Conservation (phyloP, 495 filamentous ascomycete species). For the Penicillium malachiteum region DNA sequence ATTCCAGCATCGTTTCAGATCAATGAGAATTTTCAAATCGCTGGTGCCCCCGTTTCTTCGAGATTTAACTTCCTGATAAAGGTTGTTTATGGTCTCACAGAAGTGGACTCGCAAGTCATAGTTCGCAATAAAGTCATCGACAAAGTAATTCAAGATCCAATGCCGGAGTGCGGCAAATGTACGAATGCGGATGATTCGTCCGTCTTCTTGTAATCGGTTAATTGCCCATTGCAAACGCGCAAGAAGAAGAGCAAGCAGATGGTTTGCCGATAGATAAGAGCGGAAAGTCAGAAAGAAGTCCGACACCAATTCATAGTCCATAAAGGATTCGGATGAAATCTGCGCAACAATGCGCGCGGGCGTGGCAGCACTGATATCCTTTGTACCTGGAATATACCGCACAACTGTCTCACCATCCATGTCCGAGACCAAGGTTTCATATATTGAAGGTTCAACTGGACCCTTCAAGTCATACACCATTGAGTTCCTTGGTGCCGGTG, state of each 20-base stretch:
- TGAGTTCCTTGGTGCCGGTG: conserved; percentile 34
- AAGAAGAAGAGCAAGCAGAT: conserved; percentile 79
- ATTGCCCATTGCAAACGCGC: conserved; percentile 87
- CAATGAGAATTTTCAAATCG: conserved; percentile 86
- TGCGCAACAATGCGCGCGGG: conserved; percentile 93
- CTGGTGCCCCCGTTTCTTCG: conserved; percentile 59
- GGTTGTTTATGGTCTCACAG: conserved; percentile 75
- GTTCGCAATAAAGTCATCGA: conserved; percentile 91
- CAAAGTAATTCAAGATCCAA: conserved; percentile 98
- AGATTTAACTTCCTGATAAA: conserved; percentile 61
- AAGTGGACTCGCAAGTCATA: conserved; percentile 76
- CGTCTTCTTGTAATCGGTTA: conserved; percentile 74
- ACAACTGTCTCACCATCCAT: conserved; percentile 81
- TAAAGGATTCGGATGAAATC: conserved; percentile 91
- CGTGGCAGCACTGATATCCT: conserved; percentile 83
- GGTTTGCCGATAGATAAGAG: conserved; percentile 70
- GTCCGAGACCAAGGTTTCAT: conserved; percentile 69
- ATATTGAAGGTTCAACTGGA: conserved; percentile 61
- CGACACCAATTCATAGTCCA: conserved; percentile 96
- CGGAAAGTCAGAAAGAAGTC: conserved; percentile 98
- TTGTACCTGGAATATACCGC: conserved; percentile 68
- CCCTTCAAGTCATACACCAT: conserved; percentile 45
- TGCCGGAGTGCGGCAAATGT: conserved; percentile 96
- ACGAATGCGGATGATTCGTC: conserved; percentile 87
- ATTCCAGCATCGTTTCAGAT: conserved; percentile 97